These are phyloP conservation scores for Pseudoperonospora humuli DNA, from an alignment of 352 stramenopile genomes.

Conservation along the genomic window DNA sequence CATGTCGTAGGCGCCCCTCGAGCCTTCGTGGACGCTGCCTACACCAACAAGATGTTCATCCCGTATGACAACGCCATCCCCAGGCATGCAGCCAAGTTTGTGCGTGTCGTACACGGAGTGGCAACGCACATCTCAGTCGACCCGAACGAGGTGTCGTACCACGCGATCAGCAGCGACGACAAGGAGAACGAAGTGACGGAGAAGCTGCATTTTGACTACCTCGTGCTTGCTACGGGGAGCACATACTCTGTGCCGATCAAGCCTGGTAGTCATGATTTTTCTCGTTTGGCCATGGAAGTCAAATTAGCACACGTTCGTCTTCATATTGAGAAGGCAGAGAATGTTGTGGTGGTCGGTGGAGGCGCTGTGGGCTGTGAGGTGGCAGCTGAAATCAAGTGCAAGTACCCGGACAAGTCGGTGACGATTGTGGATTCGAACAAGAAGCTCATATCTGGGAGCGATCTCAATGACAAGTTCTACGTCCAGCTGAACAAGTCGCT, in stretches of 20 bases:
- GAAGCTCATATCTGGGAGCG: slow-evolving; percentile 29
- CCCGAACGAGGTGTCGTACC: slow-evolving; percentile 33
- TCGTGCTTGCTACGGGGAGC: slow-evolving; percentile 54
- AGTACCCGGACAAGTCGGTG: slow-evolving; percentile 50
- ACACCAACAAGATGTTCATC: slow-evolving; percentile 52
- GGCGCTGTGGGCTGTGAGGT: slow-evolving; percentile 53
- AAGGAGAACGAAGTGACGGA: slow-evolving; percentile 18
- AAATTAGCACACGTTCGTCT: slow-evolving; percentile 33
- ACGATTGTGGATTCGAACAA: slow-evolving; percentile 40
- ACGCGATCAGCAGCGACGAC: slow-evolving; percentile 22
- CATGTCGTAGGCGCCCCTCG: slow-evolving; percentile 38
- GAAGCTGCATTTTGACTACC: slow-evolving; percentile 47
- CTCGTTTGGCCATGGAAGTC: slow-evolving; percentile 18
- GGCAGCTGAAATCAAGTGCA: slow-evolving; percentile 45
- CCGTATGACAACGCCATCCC: slow-evolving; percentile 55
- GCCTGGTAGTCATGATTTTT: slow-evolving; percentile 17
- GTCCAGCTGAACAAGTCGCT: slow-evolving; percentile 15
- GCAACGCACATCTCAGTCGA: slow-evolving; percentile 24
- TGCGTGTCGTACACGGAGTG: slow-evolving; percentile 33
- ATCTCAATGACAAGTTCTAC: slow-evolving; percentile 48
- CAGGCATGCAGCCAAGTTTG: slow-evolving; percentile 21
- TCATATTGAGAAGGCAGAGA: slow-evolving; percentile 36
- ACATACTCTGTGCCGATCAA: slow-evolving; percentile 55
- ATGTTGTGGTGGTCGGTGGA: slow-evolving; percentile 50
- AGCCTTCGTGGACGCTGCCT: slow-evolving; percentile 44